Evolutionary conservation across 1,284 basidiomycete genomes (phyloP), one percentile per base, ranked within the genome.

Genomic region (Sporisorium reilianum): DNA sequence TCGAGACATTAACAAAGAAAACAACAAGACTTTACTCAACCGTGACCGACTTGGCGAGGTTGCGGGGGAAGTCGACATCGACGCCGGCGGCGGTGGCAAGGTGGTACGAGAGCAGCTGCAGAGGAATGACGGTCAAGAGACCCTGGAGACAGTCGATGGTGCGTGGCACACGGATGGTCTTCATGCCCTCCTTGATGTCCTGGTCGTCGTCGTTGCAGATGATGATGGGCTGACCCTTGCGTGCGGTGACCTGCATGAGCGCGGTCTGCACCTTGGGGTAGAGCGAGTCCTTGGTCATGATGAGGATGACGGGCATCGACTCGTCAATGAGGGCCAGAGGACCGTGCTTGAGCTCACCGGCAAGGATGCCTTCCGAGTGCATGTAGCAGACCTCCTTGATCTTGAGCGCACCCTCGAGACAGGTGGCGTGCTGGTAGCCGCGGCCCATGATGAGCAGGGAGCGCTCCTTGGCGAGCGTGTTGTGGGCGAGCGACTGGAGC

Each of bases 181-280:
- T 92, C 75, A 89, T 90, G 55, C 89, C 87, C 54, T 91, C 88
- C 51, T 83, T 80, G 83, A 98, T 91, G 64, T 89, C 91, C 45
- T 91, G 89, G 85, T 99, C 96, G 72, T 91, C 92, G 74, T 98
- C 95, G 86, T 97, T 96, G 88, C 95, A 97, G 79, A 99, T 90
- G 71, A 99, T 92, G 86, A 99, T 85, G 0, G 95, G 95, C 81
- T 92, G 91, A 59, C 95, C 97, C 87, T 96, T 97, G 85, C 96
- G 92, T 41, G 96, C 95, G 11, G 93, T 96, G 86, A 99, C 95
- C 87, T 99, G 96, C 57, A 94, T 88, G 79, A 97, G 92, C 30
- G 97, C 97, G 18, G 91, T 93, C 85, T 97, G 94, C 55, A 97
- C 95, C 89, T 99, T 99, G 83, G 96, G 94, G 87, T 98, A 99